Percentiles rank a stretch among this genome's conserved stretches.
Conservation (phyloP, 164 flowering plant genomes). For the Berberis vulgaris region DNA sequence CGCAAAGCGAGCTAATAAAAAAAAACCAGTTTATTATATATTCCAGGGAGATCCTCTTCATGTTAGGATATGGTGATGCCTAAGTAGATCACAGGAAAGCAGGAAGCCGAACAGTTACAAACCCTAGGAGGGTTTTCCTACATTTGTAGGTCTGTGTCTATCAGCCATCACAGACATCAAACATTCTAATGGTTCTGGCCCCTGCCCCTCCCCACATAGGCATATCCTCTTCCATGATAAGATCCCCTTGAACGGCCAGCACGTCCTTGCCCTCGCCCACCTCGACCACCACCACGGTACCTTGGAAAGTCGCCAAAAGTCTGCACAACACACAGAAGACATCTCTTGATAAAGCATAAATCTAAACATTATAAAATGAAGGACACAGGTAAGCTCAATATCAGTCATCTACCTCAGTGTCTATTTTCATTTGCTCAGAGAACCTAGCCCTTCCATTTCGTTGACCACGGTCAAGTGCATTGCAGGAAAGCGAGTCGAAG, state of each 20-base stretch:
- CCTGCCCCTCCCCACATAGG: constrained; percentile 18
- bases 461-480: constrained; percentile 21
- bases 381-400: background rate
- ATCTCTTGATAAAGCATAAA: background rate
- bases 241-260: constrained; percentile 20
- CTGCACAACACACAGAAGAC: constrained; percentile 14
- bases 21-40: too few relatives aligned
- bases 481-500: constrained; percentile 41
- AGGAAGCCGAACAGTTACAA: too few relatives aligned
- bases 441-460: constrained; percentile 23
- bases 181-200: background rate
- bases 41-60: too few relatives aligned
- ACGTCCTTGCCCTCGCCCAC: constrained; percentile 26
- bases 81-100: too few relatives aligned
- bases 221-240: constrained; percentile 31
- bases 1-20: too few relatives aligned
- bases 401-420: constrained; percentile 26
- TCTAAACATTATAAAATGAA: background rate
- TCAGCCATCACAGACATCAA: too few relatives aligned
- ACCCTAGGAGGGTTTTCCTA: too few relatives aligned
- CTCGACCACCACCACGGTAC: constrained; percentile 15
- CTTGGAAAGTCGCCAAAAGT: constrained; percentile 35
- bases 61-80: too few relatives aligned
- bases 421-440: constrained; percentile 27
- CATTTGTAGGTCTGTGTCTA: too few relatives aligned